A percentile compares a stretch with the other conserved stretches of the same genome.
These are phyloP conservation scores for Trichoderma hamatum DNA, from an alignment of 2,329 filamentous ascomycete genomes.

Conservation along the genomic window DNA sequence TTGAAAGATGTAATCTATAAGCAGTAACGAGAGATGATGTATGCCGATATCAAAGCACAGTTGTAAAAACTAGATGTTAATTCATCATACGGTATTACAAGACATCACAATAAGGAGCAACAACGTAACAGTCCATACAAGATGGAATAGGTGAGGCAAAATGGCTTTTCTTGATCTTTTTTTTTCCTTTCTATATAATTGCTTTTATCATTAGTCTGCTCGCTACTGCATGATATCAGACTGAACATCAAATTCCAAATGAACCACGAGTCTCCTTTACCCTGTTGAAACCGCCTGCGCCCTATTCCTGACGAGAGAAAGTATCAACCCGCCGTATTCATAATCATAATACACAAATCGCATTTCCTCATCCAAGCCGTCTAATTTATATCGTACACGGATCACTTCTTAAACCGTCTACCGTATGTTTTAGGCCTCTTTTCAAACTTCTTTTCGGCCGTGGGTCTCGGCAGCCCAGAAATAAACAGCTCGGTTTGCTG, in stretches of 20 bases:
- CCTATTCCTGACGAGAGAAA: not conserved
- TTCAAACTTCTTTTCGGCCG: not conserved
- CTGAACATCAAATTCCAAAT: not conserved
- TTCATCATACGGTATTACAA: not conserved
- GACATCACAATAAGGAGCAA: not conserved
- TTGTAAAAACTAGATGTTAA: not conserved
- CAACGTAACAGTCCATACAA: not conserved
- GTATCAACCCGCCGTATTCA: not conserved
- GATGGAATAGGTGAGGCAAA: not conserved
- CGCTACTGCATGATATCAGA: not conserved
- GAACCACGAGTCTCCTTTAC: not conserved
- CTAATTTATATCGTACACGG: not conserved
- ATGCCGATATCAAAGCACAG: not conserved
- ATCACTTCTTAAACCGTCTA: constrained; percentile 3
- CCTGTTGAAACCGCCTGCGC: not conserved
- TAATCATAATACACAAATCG: not conserved
- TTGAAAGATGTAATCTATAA: not conserved
- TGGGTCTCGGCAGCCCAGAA: not conserved
- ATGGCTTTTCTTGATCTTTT: not conserved
- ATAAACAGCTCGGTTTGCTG: not conserved
- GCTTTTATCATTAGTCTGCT: not conserved
- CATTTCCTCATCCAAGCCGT: not conserved
- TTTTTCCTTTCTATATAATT: not conserved
- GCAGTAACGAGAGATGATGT: not conserved
- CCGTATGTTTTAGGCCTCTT: constrained; percentile 13